Percentiles rank a stretch among this genome's conserved stretches.
Evolutionary conservation across 192 early-diverging fungal species (phyloP).

Genomic region (Podila minutissima): DNA sequence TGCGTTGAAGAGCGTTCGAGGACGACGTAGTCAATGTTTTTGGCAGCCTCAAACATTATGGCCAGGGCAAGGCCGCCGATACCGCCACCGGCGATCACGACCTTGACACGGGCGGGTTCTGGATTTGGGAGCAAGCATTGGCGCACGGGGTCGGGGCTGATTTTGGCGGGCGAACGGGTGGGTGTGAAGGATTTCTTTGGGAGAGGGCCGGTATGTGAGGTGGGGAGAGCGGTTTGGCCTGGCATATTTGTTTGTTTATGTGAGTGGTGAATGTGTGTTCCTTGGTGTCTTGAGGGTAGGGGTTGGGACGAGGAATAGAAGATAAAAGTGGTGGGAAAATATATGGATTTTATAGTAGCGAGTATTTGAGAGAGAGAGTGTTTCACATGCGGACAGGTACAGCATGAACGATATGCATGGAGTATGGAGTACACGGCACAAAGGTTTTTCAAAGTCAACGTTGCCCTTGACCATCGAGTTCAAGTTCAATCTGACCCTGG

Average conservation of each 20-base stretch:
- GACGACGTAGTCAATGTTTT: constrained; percentile 35
- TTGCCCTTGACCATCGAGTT: too few species aligned
- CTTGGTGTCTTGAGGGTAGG: not conserved
- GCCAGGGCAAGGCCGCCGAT: constrained; percentile 42
- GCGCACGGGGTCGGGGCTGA: not conserved
- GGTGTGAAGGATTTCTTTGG: not conserved
- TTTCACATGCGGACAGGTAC: too few species aligned
- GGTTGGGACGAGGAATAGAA: not conserved
- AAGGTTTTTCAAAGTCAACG: too few species aligned
- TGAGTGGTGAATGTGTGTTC: not conserved
- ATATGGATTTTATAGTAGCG: not conserved
- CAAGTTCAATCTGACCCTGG: too few species aligned
- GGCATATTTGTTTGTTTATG: not conserved
- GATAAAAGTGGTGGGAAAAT: not conserved
- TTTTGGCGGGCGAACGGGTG: not conserved
- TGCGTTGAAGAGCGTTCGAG: constrained; percentile 27
- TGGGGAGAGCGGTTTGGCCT: not conserved
- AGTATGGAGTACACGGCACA: too few species aligned
- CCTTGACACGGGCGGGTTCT: constrained; percentile 7
- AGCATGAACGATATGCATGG: too few species aligned
- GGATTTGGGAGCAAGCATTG: not conserved
- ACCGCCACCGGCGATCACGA: constrained; percentile 39
- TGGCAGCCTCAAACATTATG: constrained; percentile 29
- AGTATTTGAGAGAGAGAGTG: too few species aligned
- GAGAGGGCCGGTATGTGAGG: not conserved